Percentiles rank a stretch among this genome's conserved stretches.
phyloP scores from a whole-genome alignment of 768 basidiomycete genomes.

The Macrolepiota albuminosa region DNA sequence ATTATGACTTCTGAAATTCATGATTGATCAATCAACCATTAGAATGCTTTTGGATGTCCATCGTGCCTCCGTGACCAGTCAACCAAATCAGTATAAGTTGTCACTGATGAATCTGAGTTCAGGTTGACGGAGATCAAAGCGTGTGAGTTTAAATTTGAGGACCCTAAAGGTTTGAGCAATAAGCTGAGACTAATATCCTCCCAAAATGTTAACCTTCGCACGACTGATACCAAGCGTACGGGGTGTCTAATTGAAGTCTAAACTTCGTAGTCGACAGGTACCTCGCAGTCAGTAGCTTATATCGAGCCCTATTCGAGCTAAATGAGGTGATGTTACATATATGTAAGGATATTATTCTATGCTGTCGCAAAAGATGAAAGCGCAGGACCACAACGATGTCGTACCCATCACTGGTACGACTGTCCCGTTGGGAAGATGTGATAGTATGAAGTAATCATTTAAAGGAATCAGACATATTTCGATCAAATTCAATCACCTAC shows the following conservation, averaged over 20 bases:
- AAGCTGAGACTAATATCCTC: neutral
- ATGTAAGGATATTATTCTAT: neutral
- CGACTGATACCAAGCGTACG: neutral
- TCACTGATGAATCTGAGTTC: neutral
- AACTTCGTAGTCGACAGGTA: neutral
- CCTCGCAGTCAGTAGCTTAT: neutral
- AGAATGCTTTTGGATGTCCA: neutral
- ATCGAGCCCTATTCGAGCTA: no score
- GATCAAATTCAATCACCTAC: neutral
- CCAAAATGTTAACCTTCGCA: neutral
- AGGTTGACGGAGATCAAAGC: neutral
- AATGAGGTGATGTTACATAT: neutral
- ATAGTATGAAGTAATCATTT: neutral
- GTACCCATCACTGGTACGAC: neutral
- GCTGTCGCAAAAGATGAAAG: neutral
- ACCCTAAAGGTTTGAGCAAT: no score
- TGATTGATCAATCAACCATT: neutral
- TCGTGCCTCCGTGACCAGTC: neutral
- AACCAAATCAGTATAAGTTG: neutral
- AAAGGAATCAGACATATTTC: neutral
- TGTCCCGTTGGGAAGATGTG: conserved; percentile 19
- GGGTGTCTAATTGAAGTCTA: neutral
- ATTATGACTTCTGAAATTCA: neutral
- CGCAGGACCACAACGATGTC: neutral
- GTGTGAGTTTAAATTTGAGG: no score